Evolutionary conservation across 257 asterid genomes (phyloP), one percentile per base, ranked within the genome.

Genomic region (Jaltomata sinuosa): DNA sequence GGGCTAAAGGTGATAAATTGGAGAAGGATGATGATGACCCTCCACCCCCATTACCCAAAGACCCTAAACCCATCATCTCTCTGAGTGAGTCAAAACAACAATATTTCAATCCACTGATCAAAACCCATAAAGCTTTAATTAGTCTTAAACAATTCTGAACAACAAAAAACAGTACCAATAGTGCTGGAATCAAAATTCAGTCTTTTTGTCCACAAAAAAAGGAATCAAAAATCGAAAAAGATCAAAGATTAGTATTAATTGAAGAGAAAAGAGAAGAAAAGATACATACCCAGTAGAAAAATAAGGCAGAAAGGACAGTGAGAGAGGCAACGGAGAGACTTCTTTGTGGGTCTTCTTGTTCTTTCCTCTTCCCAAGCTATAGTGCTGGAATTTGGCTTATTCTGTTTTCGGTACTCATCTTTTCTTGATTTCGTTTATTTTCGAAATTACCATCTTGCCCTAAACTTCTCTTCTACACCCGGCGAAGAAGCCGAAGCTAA

Each of bases 1-100:
- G 98, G 22, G 99, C 99, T 86, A 89, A 82, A 84, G 99, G 93
- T 74, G 99, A 97, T 84, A 97, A 90, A 92, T 91, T 94, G 12
- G 98, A 94, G 76, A 88, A 85, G 5, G 98, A 87, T 3, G 96
- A 86, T 12, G 94, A 88, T 6, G 93, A 86, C 34, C 92, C 96
- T 54, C 97, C 96, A 38, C 92, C 96, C 61, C 97, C 97, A 19
- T 90, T 90, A 83, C 93, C 93, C 86, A 90, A 64, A 85, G 90
- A 85, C 85, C 97, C 93, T 31, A 91, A 91, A 87, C 96, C 92
- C 93, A 92, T 94, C 98, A 92, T 94, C 67, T 42, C 84, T 42
- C 84, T 65, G 45, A 65, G 11, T 16, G 22, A 32, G 42, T 65
- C 45, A 25, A 84, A 81, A 85, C 87, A 77, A 86, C 87, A 77